Conservation (phyloP, 1,284 basidiomycete genomes). For the Xerocomus amazonicus region DNA sequence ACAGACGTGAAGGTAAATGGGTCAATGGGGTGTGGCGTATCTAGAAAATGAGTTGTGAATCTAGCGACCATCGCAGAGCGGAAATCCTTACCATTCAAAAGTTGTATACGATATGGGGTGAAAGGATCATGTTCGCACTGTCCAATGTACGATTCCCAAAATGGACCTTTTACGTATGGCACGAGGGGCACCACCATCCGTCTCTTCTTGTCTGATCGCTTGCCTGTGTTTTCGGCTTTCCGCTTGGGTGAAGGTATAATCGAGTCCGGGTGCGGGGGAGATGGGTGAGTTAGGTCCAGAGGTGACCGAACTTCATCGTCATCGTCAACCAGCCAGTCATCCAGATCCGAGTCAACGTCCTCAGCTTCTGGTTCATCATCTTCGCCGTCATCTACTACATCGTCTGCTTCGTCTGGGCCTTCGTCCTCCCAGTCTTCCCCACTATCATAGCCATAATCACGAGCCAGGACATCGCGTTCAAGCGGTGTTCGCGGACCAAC, state of each 20-base stretch:
- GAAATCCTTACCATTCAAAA: conserved; percentile 64
- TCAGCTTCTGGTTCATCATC: conserved; percentile 61
- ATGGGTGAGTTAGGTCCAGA: conserved; percentile 39
- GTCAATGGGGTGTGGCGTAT: conserved; percentile 68
- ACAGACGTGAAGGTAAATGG: conserved; percentile 72
- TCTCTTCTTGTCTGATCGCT: conserved; percentile 57
- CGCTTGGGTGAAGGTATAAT: conserved; percentile 46
- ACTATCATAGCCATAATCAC: conserved; percentile 83
- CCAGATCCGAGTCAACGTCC: conserved; percentile 65
- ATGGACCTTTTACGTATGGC: conserved; percentile 74
- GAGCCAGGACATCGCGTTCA: conserved; percentile 58
- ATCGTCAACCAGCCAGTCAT: conserved; percentile 76
- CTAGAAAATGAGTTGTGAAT: conserved; percentile 37
- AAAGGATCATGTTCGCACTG: conserved; percentile 62
- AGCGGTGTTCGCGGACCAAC: conserved; percentile 77
- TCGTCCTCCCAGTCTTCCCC: conserved; percentile 87
- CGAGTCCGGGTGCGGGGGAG: conserved; percentile 39
- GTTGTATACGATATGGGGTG: conserved; percentile 63
- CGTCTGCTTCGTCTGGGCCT: conserved; percentile 65
- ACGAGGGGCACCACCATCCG: conserved; percentile 72
- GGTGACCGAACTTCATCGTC: conserved; percentile 55
- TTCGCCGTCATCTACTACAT: conserved; percentile 65
- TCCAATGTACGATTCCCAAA: conserved; percentile 65
- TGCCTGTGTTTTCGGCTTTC: conserved; percentile 47
- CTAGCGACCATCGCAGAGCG: neutral